Percentiles rank a stretch among this genome's conserved stretches.
Evolutionary conservation across 2,329 filamentous ascomycete genomes (phyloP).

Genomic region (Diaporthe batatas): DNA sequence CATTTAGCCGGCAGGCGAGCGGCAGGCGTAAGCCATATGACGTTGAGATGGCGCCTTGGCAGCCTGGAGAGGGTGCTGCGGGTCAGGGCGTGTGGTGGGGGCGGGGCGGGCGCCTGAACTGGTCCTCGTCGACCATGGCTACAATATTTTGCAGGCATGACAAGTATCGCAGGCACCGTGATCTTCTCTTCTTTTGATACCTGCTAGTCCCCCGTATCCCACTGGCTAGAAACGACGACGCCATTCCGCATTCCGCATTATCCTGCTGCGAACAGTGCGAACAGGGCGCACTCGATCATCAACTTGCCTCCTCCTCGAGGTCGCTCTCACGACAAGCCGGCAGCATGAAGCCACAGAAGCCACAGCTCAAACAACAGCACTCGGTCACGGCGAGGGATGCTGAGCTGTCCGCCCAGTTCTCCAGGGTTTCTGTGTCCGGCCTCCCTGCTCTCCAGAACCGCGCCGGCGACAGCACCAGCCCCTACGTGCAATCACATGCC

Average conservation of each 20-base stretch:
- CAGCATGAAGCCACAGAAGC: conserved; percentile 52
- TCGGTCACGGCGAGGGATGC: conserved; percentile 36
- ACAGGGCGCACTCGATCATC: conserved; percentile 9
- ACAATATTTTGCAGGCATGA: conserved; percentile 24
- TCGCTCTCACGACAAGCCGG: conserved; percentile 32
- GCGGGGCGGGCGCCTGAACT: conserved; percentile 3
- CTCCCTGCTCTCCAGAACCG: conserved; percentile 53
- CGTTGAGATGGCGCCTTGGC: conserved; percentile 24
- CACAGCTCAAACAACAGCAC: conserved; percentile 48
- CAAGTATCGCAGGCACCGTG: conserved; percentile 23
- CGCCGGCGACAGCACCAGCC: conserved; percentile 58
- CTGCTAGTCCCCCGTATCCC: not conserved
- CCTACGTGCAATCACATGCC: conserved; percentile 78
- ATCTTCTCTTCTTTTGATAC: conserved; percentile 1
- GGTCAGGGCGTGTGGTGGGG: conserved; percentile 16
- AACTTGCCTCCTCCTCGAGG: not conserved
- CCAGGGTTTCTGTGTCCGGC: conserved; percentile 38
- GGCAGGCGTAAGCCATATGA: conserved; percentile 1
- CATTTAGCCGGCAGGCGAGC: not conserved
- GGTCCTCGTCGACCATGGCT: conserved; percentile 7
- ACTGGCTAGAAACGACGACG: not conserved
- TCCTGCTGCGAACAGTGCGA: not conserved
- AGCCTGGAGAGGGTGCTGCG: not conserved
- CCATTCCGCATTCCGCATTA: not conserved
- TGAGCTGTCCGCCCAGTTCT: conserved; percentile 42